Evolutionary conservation across 148 eudicot genomes (phyloP), one percentile per base, ranked within the genome.

Genomic region (Salicornia ramosissima): DNA sequence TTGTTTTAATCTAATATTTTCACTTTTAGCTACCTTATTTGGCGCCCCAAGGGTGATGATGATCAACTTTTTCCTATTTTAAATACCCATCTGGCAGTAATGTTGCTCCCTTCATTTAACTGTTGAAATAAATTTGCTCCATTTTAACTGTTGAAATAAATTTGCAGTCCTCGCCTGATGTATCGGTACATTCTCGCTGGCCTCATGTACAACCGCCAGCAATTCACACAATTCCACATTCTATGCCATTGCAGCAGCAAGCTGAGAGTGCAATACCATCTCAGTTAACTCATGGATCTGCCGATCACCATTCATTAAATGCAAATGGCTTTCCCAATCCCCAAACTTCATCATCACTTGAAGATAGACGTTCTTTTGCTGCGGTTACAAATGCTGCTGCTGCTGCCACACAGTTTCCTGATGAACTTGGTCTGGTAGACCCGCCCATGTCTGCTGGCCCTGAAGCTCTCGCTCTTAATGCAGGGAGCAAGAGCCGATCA

Each of bases 151-250:
- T 71, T 70, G 9, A 19, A 50, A 65, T 3, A 64, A 45, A 18
- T 63, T 65, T 62, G 74, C 89, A 94, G 96, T 69, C 90, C 30
- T 71, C 89, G 43, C 70, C 87, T 49, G 96, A 94, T 49, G 65
- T 85, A 67, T 78, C 98, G n/a, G 80, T 73, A 68, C 98, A 94
- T 76, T 82, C 87, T 56, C 85, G 78, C 33, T 90, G 98, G 97
- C 76, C 96, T 34, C 95, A 85, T 59, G 72, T 88, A 64, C 87
- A 92, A 76, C 75, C 88, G 60, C 51, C 88, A 19, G 74, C 88
- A 19, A 79, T 79, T 74, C 88, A 81, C 57, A n/a, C 88, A 14
- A 57, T 79, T 51, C 83, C 90, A 34, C 78, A 79, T 30, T 81
- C 96, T 63, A 77, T 78, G 80, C 86, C 86, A 69, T 69, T 77